These are phyloP conservation scores for Lablab purpureus DNA, from an alignment of 306 rosid species.

Conservation along the genomic window DNA sequence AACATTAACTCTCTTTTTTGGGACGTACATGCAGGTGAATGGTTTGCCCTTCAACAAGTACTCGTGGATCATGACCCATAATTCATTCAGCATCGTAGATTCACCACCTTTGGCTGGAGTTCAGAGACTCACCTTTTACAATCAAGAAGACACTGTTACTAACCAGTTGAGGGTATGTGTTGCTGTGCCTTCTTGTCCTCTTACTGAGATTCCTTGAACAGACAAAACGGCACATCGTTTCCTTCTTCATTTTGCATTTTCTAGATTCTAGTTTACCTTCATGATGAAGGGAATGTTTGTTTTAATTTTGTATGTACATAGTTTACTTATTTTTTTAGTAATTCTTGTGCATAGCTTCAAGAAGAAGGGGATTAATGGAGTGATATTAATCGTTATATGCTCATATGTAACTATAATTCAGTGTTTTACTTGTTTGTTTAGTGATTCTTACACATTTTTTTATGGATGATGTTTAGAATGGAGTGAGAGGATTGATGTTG, in stretches of 20 bases:
- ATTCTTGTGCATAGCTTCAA: slow-evolving; percentile 26
- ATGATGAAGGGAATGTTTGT: background rate
- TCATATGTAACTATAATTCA: no score
- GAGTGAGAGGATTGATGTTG: slow-evolving; percentile 96
- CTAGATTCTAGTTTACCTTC: slow-evolving; percentile 20
- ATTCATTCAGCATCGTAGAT: slow-evolving; percentile 90
- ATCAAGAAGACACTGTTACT: slow-evolving; percentile 94
- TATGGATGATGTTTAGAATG: slow-evolving; percentile 69
- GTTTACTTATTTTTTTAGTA: slow-evolving; percentile 6
- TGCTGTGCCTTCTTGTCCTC: slow-evolving; percentile 8
- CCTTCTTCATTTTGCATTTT: slow-evolving; percentile 30
- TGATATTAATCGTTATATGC: background rate
- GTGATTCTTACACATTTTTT: slow-evolving; percentile 44
- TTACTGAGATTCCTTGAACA: slow-evolving; percentile 4
- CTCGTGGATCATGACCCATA: slow-evolving; percentile 92
- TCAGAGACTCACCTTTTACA: slow-evolving; percentile 86
- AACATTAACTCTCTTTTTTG: slow-evolving; percentile 12
- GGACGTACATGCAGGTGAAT: slow-evolving; percentile 56
- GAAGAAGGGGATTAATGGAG: background rate
- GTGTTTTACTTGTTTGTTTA: background rate
- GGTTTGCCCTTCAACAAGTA: slow-evolving; percentile 92
- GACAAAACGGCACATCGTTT: slow-evolving; percentile 17
- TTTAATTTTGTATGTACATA: background rate
- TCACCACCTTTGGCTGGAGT: slow-evolving; percentile 74
- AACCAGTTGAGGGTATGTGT: slow-evolving; percentile 76